These are phyloP conservation scores for Alloteropsis semialata DNA, from an alignment of 176 grass and related monocot species.

Conservation along the genomic window DNA sequence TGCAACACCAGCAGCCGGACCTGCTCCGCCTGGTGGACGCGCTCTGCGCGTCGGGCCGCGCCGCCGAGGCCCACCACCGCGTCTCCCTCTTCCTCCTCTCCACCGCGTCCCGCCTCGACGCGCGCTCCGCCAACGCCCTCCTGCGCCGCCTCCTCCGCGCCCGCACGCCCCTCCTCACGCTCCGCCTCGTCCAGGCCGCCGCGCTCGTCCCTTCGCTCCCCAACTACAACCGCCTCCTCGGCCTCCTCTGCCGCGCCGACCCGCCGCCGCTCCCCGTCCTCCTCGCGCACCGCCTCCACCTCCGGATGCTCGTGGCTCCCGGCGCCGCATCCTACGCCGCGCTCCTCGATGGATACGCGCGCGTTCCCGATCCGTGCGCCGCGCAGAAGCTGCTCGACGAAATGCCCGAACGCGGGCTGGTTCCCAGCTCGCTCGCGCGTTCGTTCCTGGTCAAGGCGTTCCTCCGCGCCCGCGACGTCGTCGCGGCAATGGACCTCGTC, in stretches of 20 bases:
- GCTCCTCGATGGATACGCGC: constrained; percentile 60
- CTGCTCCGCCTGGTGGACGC: constrained; percentile 32
- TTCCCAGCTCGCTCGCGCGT: constrained; percentile 60
- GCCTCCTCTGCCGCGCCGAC: constrained; percentile 38
- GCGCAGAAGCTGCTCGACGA: constrained; percentile 70
- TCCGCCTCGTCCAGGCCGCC: constrained; percentile 53
- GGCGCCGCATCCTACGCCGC: constrained; percentile 54
- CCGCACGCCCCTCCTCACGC: constrained; percentile 52
- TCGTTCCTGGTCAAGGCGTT: constrained; percentile 68
- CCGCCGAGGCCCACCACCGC: constrained; percentile 75
- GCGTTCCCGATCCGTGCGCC: constrained; percentile 34
- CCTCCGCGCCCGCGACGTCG: constrained; percentile 44
- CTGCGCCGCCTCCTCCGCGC: constrained; percentile 51
- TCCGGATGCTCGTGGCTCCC: constrained; percentile 55
- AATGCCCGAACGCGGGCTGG: constrained; percentile 47
- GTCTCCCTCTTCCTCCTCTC: constrained; percentile 52
- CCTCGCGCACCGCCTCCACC: constrained; percentile 52
- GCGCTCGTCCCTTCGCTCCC: constrained; percentile 44
- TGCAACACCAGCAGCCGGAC: background rate
- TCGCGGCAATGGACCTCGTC: constrained; percentile 37
- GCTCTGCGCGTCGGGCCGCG: constrained; percentile 61
- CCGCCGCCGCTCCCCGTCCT: constrained; percentile 2
- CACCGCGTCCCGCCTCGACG: constrained; percentile 27
- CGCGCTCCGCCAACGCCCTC: constrained; percentile 33
- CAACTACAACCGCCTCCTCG: constrained; percentile 67